Evolutionary conservation across 805 yeast species (phyloP), one percentile per base, ranked within the genome.

Genomic region (Clavispora asparagi): DNA sequence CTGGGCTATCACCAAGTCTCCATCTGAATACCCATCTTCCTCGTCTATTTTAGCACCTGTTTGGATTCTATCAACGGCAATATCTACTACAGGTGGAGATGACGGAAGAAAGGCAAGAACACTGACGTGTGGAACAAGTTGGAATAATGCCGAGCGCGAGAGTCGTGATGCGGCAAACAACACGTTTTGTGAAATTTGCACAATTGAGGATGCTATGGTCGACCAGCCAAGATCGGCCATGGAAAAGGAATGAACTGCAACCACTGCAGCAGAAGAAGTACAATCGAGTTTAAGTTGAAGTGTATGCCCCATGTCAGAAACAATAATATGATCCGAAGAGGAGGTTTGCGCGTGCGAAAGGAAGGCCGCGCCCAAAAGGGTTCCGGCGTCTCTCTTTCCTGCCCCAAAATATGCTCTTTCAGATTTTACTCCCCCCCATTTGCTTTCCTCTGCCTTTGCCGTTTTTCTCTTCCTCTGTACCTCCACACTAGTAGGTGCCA

Each of bases 41-140:
- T 27, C 29, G 2, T 6, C 31, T 19, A 5, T 19, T 19, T 19
- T 5, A 19, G 23, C 3, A 33, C 45, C 2, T 44, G 39, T 1
- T 40, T 43, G 16, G 8, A 14, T 14, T 6, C 7, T 7, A n/a
- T 38, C 27, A 3, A 52, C 39, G 23, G 53, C 54, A 11, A 68
- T 39, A 40, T 60, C 62, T 16, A 69, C 45, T 7, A 70, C 46
- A 3, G 74, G 73, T 8, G 73, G 67, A 2, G 70, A 56, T 14
- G 65, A 57, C 0, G 23, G 37, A 11, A 33, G 25, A 11, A 33
- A 33, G 58, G 48, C 16, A 60, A 32, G 25, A 50, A 55, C 17
- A 48, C 32, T 14, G 50, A 42, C 14, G 68, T 55, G 30, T 55
- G 52, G 9, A 67, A 58, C 43, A 48, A 58, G 52, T 14, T 58